Base-by-base conservation (phyloP, 116 monocot species). In the Trichopus zeylanicus region DNA sequence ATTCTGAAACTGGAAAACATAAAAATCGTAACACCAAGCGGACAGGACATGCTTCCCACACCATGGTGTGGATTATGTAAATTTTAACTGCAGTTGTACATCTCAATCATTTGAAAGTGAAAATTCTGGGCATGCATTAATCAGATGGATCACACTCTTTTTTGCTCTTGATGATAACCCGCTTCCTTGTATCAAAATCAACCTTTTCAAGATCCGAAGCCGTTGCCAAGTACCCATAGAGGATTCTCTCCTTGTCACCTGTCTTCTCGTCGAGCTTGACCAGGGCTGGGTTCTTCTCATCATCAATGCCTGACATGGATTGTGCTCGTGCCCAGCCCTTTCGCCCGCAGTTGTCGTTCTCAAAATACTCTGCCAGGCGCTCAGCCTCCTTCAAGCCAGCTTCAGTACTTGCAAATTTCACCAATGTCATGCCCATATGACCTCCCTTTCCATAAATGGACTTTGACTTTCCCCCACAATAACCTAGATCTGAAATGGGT, bases 391-490 rank as follows among this genome's bases (percentile, higher is more conserved):
- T 80, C 55, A 98, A 56, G 7, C 92, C 98, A 66, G 64, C 62
- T 62, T 75, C 62, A 53, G 68, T 78, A 42, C 70, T 85, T 48
- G 78, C 70, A 62, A 87, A 98, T 59, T 83, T 91, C 49, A 88
- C 85, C 26, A 75, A 19, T 3, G 92, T 82, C 12, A 76, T 46
- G 23, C 91, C 98, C 23, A 65, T 20, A 67, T 90, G 90, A 13
- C 95, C 95, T 63, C 90, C 95, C 60, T 86, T 95, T 28, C 83
- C 86, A 75, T 87, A 84, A 28, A 91, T 24, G 0, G 88, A 76
- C 63, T 82, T 91, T 22, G 85, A 61, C 39, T 92, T 91, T 46
- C 91, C 88, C 53, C 82, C 80, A 33, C 64, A 57, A 68, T 88
- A 91, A 23, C 92, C 98, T 73, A 88, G 57, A 64, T 98, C 98